Percentiles rank a stretch among this genome's conserved stretches.
These are phyloP conservation scores for Noccaea bulbosa DNA, from an alignment of 345 rosid species.

Conservation along the genomic window DNA sequence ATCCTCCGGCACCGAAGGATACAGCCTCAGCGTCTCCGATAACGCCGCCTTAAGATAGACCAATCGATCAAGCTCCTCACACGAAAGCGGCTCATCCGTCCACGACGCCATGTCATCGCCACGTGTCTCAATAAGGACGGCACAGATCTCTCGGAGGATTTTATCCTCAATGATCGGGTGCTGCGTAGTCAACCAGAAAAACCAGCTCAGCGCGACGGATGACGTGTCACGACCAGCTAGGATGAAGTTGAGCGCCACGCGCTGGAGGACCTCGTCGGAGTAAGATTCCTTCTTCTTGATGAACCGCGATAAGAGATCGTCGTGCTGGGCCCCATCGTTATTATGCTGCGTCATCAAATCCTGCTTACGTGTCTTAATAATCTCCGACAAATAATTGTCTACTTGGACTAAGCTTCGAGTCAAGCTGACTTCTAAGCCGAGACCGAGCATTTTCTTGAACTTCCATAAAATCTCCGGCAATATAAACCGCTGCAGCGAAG, in stretches of 20 bases:
- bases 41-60: slow-evolving; percentile 84
- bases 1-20: slow-evolving; percentile 94
- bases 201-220: slow-evolving; percentile 91
- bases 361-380: slow-evolving; percentile 71
- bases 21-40: slow-evolving; percentile 82
- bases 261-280: slow-evolving; percentile 75
- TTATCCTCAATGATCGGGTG: slow-evolving; percentile 71
- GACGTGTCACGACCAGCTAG: slow-evolving; percentile 99
- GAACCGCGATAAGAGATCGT: slow-evolving; percentile 86
- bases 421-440: slow-evolving; percentile 86
- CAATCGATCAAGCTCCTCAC: slow-evolving; percentile 76
- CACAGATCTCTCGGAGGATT: slow-evolving; percentile 67
- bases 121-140: slow-evolving; percentile 69
- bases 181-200: slow-evolving; percentile 76
- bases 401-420: slow-evolving; percentile 75
- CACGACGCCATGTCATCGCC: slow-evolving; percentile 62
- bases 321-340: slow-evolving; percentile 64
- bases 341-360: slow-evolving; percentile 62
- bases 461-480: slow-evolving; percentile 88
- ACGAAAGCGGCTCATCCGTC: slow-evolving; percentile 68
- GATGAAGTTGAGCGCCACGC: slow-evolving; percentile 93
- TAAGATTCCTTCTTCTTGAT: slow-evolving; percentile 86
- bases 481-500: slow-evolving; percentile 85
- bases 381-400: slow-evolving; percentile 63
- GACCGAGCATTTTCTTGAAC: slow-evolving; percentile 69